phyloP scores from a whole-genome alignment of 2,329 filamentous ascomycete genomes.

The Ceratocystis lukuohia region DNA sequence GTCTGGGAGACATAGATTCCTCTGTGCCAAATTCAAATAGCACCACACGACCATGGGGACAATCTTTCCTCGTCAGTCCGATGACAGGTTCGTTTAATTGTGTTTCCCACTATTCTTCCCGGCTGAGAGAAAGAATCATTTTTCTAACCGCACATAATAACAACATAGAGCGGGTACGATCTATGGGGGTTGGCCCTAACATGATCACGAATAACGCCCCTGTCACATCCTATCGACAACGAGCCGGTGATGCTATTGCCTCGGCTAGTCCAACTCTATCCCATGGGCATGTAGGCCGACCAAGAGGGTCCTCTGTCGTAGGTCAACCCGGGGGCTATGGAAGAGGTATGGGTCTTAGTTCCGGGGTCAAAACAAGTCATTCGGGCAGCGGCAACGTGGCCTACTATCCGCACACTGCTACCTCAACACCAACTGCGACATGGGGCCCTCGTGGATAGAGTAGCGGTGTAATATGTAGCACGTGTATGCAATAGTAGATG shows the following conservation, averaged over 20 bases:
- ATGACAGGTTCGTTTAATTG: neutral
- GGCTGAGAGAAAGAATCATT: neutral
- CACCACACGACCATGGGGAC: neutral
- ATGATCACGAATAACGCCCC: constrained; percentile 19
- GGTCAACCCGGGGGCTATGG: neutral
- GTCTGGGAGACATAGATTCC: neutral
- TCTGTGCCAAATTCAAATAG: neutral
- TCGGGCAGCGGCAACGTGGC: neutral
- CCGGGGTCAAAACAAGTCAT: constrained; percentile 20
- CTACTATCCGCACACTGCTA: neutral
- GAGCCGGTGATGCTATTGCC: neutral
- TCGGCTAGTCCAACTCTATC: neutral
- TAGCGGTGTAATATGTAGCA: neutral
- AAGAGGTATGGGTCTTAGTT: constrained; percentile 19
- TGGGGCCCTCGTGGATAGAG: neutral
- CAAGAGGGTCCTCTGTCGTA: constrained; percentile 7
- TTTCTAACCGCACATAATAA: neutral
- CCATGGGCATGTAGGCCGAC: neutral
- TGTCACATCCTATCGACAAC: constrained; percentile 18
- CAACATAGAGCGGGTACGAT: constrained; percentile 1
- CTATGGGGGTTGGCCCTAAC: constrained; percentile 27
- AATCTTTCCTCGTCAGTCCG: constrained; percentile 2
- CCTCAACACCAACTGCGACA: neutral
- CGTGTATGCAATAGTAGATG: too few relatives aligned
- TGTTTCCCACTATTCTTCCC: neutral